A percentile compares a stretch with the other conserved stretches of the same genome.
phyloP scores from a whole-genome alignment of 257 asterid genomes.

The Nicotiana tabacum region DNA sequence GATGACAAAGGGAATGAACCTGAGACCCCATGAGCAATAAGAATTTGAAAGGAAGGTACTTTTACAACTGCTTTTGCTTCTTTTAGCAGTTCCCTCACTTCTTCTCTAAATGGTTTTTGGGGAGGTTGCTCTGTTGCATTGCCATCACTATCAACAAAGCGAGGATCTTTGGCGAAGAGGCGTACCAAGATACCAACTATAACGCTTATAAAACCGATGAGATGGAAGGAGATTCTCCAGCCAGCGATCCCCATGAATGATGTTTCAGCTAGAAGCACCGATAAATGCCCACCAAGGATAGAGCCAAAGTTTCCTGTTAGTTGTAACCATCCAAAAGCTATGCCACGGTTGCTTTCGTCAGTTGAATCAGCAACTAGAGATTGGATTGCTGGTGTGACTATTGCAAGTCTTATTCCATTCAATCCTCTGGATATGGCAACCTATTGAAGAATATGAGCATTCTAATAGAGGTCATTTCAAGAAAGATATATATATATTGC shows the following conservation, averaged over 20 bases:
- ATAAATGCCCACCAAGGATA: conserved; percentile 71
- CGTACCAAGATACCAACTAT: conserved; percentile 57
- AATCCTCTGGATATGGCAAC: conserved; percentile 86
- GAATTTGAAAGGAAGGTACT: conserved; percentile 10
- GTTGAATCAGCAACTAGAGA: conserved; percentile 86
- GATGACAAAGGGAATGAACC: conserved; percentile 16
- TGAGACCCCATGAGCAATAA: conserved; percentile 15
- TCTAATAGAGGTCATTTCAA: conserved; percentile 12
- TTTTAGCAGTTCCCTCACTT: conserved; percentile 17
- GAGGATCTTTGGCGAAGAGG: conserved; percentile 70
- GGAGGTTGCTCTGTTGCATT: conserved; percentile 25
- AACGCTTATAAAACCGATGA: conserved; percentile 64
- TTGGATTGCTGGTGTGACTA: conserved; percentile 76
- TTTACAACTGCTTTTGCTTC: conserved; percentile 58
- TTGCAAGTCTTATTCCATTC: conserved; percentile 84
- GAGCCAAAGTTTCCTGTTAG: conserved; percentile 70
- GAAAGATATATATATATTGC: conserved; percentile 11
- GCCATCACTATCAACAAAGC: conserved; percentile 34
- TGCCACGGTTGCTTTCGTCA: conserved; percentile 73
- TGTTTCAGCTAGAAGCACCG: conserved; percentile 60
- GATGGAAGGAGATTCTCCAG: conserved; percentile 83
- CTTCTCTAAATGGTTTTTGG: neutral
- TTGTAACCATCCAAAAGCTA: conserved; percentile 86
- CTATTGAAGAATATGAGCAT: conserved; percentile 30
- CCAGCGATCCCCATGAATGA: conserved; percentile 81